Evolutionary conservation across 1,139 yeast species (phyloP), one percentile per base, ranked within the genome.

Genomic region (Geotrichum fermentans): DNA sequence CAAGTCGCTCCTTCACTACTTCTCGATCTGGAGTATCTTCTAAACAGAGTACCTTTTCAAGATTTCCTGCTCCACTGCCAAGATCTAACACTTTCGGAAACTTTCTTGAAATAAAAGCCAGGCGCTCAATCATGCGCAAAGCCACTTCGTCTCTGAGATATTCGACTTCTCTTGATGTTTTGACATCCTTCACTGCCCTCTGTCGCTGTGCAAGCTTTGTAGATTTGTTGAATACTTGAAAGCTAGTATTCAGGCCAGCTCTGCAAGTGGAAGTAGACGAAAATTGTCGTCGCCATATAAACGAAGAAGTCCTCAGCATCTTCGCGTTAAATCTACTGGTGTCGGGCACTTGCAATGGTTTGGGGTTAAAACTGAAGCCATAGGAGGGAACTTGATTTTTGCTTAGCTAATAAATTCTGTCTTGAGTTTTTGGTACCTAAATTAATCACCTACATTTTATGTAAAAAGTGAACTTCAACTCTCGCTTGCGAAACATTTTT

Each of bases 121-220:
- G 66, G 53, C 96, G 72, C 58, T 86, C 95, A 26, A 85, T 77
- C 26, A 90, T 81, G 51, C 87, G 77, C 21, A 71, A 61, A 0
- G 94, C 90, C 13, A 85, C 79, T 61, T 85, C 95, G 60, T 83
- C 83, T 45, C 88, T 72, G 34, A 87, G 67, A 61, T 86, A 87
- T 55, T 87, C 95, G n/a, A 78, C 85, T 56, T 77, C 72, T 24
- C 80, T 67, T 17, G 86, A 78, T 11, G 69, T 71, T 1, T 58
- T 62, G 0, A 74, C 71, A 50, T 75, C 66, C 1, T 60, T 50
- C 0, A 75, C 75, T 0, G 83, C 78, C 45, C 81, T 61, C 26
- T 78, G 71, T 46, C 88, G 67, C 57, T 87, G 95, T 14, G 73
- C 54, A 10, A 72, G 64, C 61, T 87, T 87, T 43, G 79, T 73